phyloP scores from a whole-genome alignment of 148 eudicot genomes.

The Chenopodium suecicum region DNA sequence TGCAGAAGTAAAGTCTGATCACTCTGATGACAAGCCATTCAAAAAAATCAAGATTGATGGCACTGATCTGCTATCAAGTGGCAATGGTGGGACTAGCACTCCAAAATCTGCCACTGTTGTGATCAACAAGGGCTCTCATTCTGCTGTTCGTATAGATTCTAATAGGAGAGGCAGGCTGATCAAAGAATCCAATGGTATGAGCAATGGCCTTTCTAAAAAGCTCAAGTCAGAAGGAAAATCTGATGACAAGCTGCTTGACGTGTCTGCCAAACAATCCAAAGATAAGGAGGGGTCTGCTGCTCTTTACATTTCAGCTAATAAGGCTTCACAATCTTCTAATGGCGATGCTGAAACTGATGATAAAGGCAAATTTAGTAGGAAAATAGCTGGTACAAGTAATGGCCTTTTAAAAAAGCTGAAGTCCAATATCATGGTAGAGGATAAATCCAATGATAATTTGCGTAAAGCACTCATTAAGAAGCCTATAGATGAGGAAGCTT shows the following conservation, averaged over 20 bases:
- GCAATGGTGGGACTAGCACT: constrained; percentile 14
- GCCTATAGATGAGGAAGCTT: constrained; percentile 23
- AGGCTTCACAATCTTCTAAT: neutral
- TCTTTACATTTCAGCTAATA: neutral
- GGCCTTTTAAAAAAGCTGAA: constrained; percentile 18
- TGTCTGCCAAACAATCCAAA: neutral
- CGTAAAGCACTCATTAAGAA: constrained; percentile 21
- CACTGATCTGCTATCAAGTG: neutral
- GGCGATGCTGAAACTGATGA: neutral
- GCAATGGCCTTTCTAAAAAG: constrained; percentile 16
- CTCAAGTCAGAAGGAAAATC: neutral
- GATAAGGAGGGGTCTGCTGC: constrained; percentile 9
- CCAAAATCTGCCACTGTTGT: constrained; percentile 12
- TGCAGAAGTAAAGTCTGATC: constrained; percentile 25
- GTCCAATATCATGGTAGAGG: constrained; percentile 23
- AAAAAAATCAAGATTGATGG: constrained; percentile 40
- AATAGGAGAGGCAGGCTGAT: constrained; percentile 4
- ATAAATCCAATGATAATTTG: constrained; percentile 34
- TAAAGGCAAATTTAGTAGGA: neutral
- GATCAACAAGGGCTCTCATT: constrained; percentile 8
- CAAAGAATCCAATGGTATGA: constrained; percentile 18
- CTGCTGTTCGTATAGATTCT: constrained; percentile 2
- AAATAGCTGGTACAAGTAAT: constrained; percentile 5
- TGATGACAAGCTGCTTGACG: neutral
- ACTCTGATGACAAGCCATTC: constrained; percentile 28